Percentiles rank a stretch among this genome's conserved stretches.
Evolutionary conservation across 305 asterid species (phyloP).

Genomic region (Solanum aculeatissimum): DNA sequence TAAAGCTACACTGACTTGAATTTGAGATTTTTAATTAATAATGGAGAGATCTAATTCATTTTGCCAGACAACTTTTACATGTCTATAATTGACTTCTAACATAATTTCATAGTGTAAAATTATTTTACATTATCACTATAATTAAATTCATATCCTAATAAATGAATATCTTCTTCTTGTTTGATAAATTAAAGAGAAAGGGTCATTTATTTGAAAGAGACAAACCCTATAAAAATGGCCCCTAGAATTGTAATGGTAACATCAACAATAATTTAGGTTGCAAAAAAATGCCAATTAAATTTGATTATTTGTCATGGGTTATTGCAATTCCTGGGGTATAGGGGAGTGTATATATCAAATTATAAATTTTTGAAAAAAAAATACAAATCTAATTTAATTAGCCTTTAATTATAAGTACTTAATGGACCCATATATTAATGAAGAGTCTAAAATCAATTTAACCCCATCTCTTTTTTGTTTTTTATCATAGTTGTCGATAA

Average conservation of each 20-base stretch:
- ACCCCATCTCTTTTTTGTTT: fast-evolving
- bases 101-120: not conserved
- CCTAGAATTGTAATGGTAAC: not conserved
- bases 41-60: not conserved
- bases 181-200: not conserved
- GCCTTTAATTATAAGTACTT: not conserved
- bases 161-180: not conserved
- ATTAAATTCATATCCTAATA: not conserved
- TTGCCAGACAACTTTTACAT: not conserved
- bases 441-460: not conserved
- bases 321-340: not conserved
- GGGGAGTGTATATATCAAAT: not conserved
- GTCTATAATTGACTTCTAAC: not conserved
- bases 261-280: not conserved
- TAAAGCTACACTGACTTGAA: not conserved
- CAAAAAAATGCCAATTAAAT: not conserved
- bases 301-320: not conserved
- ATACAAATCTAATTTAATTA: not conserved
- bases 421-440: not conserved
- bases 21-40: not conserved
- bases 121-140: not conserved
- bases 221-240: not conserved
- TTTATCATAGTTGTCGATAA: no score
- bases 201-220: not conserved
- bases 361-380: not conserved